A percentile compares a stretch with the other conserved stretches of the same genome.
Conservation (phyloP, 192 early-diverging fungal genomes). For the Coemansia sp. region DNA sequence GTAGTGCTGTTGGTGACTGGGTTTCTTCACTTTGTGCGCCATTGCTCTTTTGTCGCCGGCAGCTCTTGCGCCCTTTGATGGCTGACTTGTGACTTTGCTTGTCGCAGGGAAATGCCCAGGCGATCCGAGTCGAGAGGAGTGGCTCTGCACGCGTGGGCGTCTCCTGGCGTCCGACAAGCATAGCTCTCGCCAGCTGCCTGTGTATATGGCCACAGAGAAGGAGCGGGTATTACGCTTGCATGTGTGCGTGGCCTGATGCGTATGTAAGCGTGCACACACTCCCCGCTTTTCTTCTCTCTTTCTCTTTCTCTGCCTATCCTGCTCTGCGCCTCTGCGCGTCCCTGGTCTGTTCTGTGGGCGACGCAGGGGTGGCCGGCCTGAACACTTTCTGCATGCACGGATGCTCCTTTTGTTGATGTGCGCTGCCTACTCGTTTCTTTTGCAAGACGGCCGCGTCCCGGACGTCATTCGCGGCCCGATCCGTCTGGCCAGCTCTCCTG, state of each 20-base stretch:
- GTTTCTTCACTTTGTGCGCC: no score
- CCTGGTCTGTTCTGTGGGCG: background rate
- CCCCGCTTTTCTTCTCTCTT: no score
- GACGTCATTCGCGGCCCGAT: no score
- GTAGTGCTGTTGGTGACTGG: no score
- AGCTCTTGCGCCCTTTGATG: no score
- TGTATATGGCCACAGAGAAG: background rate
- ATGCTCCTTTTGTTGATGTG: background rate
- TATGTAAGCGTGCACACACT: background rate
- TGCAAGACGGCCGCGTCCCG: no score
- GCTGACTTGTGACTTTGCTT: no score
- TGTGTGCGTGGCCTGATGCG: background rate
- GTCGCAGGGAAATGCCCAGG: no score
- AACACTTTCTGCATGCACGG: background rate
- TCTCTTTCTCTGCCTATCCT: no score
- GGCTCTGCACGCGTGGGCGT: no score
- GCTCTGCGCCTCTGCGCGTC: background rate
- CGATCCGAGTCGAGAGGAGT: background rate
- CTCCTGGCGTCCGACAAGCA: background rate
- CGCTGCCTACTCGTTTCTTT: background rate
- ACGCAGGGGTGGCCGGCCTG: no score
- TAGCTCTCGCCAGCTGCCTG: background rate
- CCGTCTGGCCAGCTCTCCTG: background rate
- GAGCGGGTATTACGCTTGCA: conserved; percentile 1
- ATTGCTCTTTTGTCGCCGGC: no score